Evolutionary conservation across 805 yeast species (phyloP).

Genomic region (Metschnikowia matae): DNA sequence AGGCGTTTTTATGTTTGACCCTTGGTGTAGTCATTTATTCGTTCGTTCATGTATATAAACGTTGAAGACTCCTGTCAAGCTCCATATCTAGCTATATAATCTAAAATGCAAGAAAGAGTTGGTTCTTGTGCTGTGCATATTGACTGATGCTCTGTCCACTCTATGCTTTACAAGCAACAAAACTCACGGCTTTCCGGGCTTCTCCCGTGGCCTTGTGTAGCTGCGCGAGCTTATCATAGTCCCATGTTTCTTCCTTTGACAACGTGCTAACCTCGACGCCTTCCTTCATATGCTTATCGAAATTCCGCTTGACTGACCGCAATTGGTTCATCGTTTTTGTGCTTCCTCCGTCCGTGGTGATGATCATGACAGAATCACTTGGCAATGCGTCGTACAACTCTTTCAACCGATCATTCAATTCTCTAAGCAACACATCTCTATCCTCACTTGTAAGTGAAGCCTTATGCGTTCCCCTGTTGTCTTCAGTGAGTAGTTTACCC

Average conservation of each 20-base stretch:
- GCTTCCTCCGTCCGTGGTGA: constrained; percentile 63
- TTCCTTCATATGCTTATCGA: constrained; percentile 40
- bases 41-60: not conserved
- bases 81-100: constrained; percentile 1
- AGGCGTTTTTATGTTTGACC: not conserved
- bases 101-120: not conserved
- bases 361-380: constrained; percentile 51
- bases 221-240: constrained; percentile 42
- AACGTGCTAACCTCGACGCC: constrained; percentile 43
- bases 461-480: constrained; percentile 9
- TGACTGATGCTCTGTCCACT: not conserved
- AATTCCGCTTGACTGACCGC: constrained; percentile 39
- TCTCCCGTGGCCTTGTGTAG: constrained; percentile 43
- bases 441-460: constrained; percentile 7
- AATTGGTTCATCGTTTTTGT: constrained; percentile 47
- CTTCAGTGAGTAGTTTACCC: constrained; percentile 14
- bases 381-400: constrained; percentile 53
- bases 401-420: constrained; percentile 43
- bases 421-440: constrained; percentile 18
- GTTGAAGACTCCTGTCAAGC: not conserved
- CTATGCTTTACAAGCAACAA: constrained; percentile 35
- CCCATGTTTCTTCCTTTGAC: constrained; percentile 47
- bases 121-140: constrained; percentile 1
- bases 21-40: not conserved
- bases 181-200: constrained; percentile 61